Conservation (phyloP, 2,329 filamentous ascomycete genomes). For the Stachybotrys chartarum region DNA sequence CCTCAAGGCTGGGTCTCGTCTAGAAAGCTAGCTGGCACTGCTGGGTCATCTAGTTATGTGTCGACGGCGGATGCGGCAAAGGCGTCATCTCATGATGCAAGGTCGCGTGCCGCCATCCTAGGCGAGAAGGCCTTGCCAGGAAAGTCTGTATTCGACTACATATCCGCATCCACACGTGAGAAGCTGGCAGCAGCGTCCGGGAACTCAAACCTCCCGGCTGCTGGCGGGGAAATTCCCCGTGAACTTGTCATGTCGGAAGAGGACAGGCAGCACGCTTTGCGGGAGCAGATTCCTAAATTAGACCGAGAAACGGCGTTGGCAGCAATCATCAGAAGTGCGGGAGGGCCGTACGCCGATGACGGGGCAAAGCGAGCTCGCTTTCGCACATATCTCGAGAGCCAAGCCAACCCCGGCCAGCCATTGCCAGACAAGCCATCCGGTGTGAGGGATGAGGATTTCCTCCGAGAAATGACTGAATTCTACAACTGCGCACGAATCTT, state of each 20-base stretch:
- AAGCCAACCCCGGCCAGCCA: conserved; percentile 39
- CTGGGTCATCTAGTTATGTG: conserved; percentile 32
- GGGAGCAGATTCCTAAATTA: conserved; percentile 54
- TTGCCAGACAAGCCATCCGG: conserved; percentile 41
- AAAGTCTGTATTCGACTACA: conserved; percentile 93
- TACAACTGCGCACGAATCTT: conserved; percentile 62
- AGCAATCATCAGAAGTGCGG: conserved; percentile 57
- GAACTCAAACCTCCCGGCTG: conserved; percentile 68
- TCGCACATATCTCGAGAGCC: conserved; percentile 69
- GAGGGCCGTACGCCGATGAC: conserved; percentile 77
- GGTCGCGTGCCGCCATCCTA: conserved; percentile 68
- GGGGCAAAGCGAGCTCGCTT: conserved; percentile 75
- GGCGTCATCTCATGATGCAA: conserved; percentile 66
- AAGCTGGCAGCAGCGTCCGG: conserved; percentile 71
- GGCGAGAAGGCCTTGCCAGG: conserved; percentile 73
- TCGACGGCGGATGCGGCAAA: conserved; percentile 75
- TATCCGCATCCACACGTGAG: conserved; percentile 71
- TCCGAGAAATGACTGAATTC: conserved; percentile 74
- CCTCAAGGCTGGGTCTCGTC: conserved; percentile 68
- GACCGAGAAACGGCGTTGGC: conserved; percentile 62
- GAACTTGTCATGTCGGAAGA: conserved; percentile 57
- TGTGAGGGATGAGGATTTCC: conserved; percentile 63
- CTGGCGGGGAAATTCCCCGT: conserved; percentile 64
- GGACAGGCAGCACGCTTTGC: conserved; percentile 51
- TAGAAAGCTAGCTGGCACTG: conserved; percentile 25